These are phyloP conservation scores for Microcos paniculata DNA, from an alignment of 345 rosid species.

Conservation along the genomic window DNA sequence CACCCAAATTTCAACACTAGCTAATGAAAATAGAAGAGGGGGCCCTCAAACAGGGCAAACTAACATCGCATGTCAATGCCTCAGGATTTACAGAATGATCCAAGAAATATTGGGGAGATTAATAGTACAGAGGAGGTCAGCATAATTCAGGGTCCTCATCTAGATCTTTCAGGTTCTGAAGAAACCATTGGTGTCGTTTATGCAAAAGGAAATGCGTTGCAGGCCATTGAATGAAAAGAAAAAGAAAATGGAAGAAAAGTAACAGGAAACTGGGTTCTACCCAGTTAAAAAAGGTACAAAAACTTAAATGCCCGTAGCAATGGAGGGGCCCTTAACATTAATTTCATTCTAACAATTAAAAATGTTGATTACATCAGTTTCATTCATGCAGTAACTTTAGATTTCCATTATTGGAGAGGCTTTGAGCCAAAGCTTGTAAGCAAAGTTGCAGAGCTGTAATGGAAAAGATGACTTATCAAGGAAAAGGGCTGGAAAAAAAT, in stretches of 20 bases:
- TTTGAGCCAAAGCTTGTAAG: neutral
- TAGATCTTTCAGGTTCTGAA: neutral
- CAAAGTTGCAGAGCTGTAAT: neutral
- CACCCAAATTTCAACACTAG: too few species aligned
- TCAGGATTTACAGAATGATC: neutral
- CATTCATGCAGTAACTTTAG: neutral
- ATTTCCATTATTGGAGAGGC: neutral
- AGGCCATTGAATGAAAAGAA: neutral
- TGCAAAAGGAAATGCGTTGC: neutral
- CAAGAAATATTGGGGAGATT: too few species aligned
- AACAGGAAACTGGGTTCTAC: neutral
- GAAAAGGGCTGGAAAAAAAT: neutral
- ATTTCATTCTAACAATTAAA: neutral
- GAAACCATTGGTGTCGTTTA: neutral
- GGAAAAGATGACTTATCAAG: neutral
- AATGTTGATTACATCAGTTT: neutral
- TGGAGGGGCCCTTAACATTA: neutral
- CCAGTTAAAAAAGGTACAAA: neutral
- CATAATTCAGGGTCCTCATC: neutral
- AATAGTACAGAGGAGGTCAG: neutral
- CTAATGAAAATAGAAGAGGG: neutral
- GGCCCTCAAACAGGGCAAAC: neutral
- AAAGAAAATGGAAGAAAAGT: neutral
- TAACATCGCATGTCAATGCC: neutral
- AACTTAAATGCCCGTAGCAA: neutral